These are phyloP conservation scores for Eimeria brunetti DNA, from an alignment of 169 alveolate species.

Conservation along the genomic window DNA sequence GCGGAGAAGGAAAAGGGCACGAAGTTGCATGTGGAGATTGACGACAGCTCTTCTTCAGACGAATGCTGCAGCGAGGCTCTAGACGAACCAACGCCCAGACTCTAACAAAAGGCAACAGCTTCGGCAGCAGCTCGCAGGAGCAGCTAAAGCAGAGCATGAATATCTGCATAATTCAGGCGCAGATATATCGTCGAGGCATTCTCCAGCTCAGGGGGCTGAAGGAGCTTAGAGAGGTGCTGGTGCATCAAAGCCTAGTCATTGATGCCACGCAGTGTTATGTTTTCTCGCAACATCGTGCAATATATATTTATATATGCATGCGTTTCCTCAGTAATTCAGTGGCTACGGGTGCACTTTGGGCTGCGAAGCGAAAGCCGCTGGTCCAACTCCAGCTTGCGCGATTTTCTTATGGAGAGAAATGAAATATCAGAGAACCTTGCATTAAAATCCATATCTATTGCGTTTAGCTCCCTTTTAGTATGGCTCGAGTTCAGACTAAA, in stretches of 20 bases:
- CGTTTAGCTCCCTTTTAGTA: too few relatives aligned
- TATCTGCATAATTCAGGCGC: background rate
- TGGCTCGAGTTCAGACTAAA: too few relatives aligned
- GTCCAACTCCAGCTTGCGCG: background rate
- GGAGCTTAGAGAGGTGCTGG: background rate
- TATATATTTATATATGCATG: too few relatives aligned
- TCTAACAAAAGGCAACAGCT: background rate
- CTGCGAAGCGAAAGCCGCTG: background rate
- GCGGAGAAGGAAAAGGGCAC: background rate
- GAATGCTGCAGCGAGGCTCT: constrained; percentile 21
- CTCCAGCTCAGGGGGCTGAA: background rate
- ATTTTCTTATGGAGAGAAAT: background rate
- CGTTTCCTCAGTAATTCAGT: too few relatives aligned
- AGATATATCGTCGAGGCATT: background rate
- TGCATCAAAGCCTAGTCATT: background rate
- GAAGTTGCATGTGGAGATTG: constrained; percentile 10
- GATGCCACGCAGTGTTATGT: background rate
- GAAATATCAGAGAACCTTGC: background rate
- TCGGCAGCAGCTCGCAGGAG: background rate
- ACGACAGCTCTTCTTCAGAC: constrained; percentile 45
- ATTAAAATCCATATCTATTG: background rate
- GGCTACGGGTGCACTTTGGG: background rate
- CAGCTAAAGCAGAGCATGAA: background rate
- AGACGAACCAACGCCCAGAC: background rate
- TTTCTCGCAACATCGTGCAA: too few relatives aligned